phyloP scores from a whole-genome alignment of 129 eudicot genomes.

The Logfia minima region DNA sequence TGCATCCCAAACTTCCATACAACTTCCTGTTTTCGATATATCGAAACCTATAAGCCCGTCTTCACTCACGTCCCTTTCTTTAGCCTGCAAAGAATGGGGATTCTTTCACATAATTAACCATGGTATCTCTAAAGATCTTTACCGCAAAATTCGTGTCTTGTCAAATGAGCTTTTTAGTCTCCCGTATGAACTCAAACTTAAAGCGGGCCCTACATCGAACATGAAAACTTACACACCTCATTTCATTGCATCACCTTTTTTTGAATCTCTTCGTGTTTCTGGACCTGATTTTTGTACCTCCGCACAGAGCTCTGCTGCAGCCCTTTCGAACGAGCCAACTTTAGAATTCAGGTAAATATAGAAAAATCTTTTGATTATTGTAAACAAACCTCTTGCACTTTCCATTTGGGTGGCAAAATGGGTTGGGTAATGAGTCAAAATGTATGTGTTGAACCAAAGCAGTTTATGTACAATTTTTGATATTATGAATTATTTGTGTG shows the following conservation, averaged over 20 bases:
- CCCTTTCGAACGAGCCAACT: slow-evolving; percentile 42
- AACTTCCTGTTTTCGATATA: slow-evolving; percentile 76
- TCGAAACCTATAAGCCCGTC: slow-evolving; percentile 54
- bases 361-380: background rate
- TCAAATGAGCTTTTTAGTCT: slow-evolving; percentile 60
- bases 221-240: slow-evolving; percentile 78
- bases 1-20: slow-evolving; percentile 46
- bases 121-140: slow-evolving; percentile 78
- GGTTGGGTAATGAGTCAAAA: background rate
- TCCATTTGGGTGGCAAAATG: background rate
- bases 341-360: slow-evolving; percentile 62
- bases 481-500: slow-evolving; percentile 59
- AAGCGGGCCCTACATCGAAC: slow-evolving; percentile 65
- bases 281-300: slow-evolving; percentile 73
- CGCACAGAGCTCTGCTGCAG: slow-evolving; percentile 59
- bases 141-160: slow-evolving; percentile 39
- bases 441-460: background rate
- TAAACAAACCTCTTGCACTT: background rate
- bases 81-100: slow-evolving; percentile 88
- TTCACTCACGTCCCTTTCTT: slow-evolving; percentile 49
- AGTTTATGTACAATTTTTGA: slow-evolving; percentile 17
- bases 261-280: slow-evolving; percentile 75
- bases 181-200: slow-evolving; percentile 64
- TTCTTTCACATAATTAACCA: slow-evolving; percentile 84
- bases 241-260: slow-evolving; percentile 90